A percentile compares a stretch with the other conserved stretches of the same genome.
Conservation (phyloP, 257 asterid genomes). For the Osmanthus fragrans region DNA sequence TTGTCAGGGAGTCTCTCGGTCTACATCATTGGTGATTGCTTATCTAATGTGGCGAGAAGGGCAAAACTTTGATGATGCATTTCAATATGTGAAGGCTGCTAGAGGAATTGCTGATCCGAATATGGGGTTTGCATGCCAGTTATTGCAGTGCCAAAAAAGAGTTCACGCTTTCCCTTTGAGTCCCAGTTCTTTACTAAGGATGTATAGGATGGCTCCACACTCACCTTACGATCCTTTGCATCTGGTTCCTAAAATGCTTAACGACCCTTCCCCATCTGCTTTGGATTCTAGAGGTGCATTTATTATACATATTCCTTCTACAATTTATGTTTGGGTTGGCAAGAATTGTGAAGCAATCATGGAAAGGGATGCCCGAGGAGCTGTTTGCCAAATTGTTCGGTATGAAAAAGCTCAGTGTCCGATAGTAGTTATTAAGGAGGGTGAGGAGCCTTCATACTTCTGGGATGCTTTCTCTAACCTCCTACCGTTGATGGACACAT, state of each 20-base stretch:
- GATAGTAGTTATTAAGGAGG: conserved; percentile 53
- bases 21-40: conserved; percentile 92
- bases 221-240: conserved; percentile 93
- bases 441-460: conserved; percentile 71
- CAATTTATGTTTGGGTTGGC: conserved; percentile 80
- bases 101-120: conserved; percentile 91
- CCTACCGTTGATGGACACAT: conserved; percentile 4
- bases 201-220: conserved; percentile 89
- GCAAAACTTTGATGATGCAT: conserved; percentile 82
- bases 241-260: conserved; percentile 45
- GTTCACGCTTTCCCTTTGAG: conserved; percentile 90
- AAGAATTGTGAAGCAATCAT: conserved; percentile 62
- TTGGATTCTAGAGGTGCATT: conserved; percentile 88
- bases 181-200: conserved; percentile 72
- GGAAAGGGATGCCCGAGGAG: conserved; percentile 61
- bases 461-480: conserved; percentile 57
- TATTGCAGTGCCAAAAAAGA: conserved; percentile 68
- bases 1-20: conserved; percentile 90
- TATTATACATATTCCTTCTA: conserved; percentile 74
- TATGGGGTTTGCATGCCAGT: conserved; percentile 88
- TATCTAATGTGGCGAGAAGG: conserved; percentile 95
- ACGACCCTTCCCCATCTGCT: conserved; percentile 33
- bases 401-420: conserved; percentile 78
- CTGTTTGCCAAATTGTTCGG: conserved; percentile 75
- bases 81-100: conserved; percentile 78